These are phyloP conservation scores for Solanum peruvianum DNA, from an alignment of 257 asterid species.

Conservation along the genomic window DNA sequence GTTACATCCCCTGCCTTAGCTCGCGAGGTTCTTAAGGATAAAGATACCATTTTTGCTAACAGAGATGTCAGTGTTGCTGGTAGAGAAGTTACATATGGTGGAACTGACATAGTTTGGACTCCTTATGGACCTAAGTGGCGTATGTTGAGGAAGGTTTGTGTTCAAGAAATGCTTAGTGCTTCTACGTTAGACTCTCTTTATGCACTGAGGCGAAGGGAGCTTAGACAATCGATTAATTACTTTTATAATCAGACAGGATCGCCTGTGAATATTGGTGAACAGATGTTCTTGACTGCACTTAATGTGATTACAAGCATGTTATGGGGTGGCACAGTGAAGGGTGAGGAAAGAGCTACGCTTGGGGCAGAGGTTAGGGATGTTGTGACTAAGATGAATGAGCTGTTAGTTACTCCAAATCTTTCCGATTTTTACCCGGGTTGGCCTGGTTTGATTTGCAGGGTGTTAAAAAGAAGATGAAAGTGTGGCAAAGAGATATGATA, in stretches of 20 bases:
- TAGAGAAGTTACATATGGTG: slow-evolving; percentile 46
- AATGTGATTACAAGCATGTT: slow-evolving; percentile 69
- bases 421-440: slow-evolving; percentile 58
- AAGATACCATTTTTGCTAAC: slow-evolving; percentile 54
- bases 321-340: slow-evolving; percentile 66
- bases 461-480: slow-evolving; percentile 32
- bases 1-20: slow-evolving; percentile 47
- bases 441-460: slow-evolving; percentile 62
- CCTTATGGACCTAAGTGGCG: slow-evolving; percentile 78
- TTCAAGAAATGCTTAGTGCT: slow-evolving; percentile 43
- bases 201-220: slow-evolving; percentile 28
- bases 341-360: slow-evolving; percentile 31
- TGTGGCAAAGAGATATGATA: slow-evolving; percentile 29
- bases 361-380: slow-evolving; percentile 50
- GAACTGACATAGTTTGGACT: slow-evolving; percentile 48
- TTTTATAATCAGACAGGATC: slow-evolving; percentile 17
- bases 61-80: slow-evolving; percentile 59
- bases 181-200: slow-evolving; percentile 39
- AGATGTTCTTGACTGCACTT: slow-evolving; percentile 46
- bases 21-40: slow-evolving; percentile 43
- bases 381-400: slow-evolving; percentile 33
- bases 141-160: slow-evolving; percentile 56
- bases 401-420: slow-evolving; percentile 46
- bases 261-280: slow-evolving; percentile 43
- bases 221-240: slow-evolving; percentile 30